Base-by-base conservation (phyloP, 169 alveolate species). In the Plasmodium vinckei region DNA sequence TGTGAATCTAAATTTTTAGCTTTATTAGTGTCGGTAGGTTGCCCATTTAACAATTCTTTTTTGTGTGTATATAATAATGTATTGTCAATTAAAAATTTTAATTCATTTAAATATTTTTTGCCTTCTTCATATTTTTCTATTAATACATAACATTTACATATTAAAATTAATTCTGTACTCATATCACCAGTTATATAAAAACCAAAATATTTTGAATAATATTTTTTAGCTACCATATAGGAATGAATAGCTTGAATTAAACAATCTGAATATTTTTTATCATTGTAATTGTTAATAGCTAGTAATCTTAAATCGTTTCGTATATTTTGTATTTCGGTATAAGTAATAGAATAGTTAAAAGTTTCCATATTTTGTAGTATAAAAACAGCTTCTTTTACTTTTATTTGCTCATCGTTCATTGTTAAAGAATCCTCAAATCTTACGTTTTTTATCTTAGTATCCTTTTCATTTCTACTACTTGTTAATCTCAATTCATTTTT, bases 111-210 rank as follows among this genome's bases (percentile, higher is more conserved):
- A 86, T 93, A 92, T 33, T 87, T 87, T 46, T 87, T 92, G 17
- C 97, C 97, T 61, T 87, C 94, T 42, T 77, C 82, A 60, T 67
- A 67, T 56, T 93, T 94, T 27, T 94, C 96, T 19, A 94, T 92
- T 51, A 91, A 88, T n/a, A 93, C 96, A 86, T 92, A 95, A 71
- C 97, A 95, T 69, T 95, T 94, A 71, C 96, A 93, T 42, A 95
- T 64, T 21, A 95, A 89, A 91, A 94, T 86, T 21, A 95, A 73
- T 63, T 95, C 97, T 88, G 94, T 93, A 12, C 96, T 96, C 97
- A 95, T 95, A 79, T 94, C 96, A 3, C 94, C 94, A 51, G 86
- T 92, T 53, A 92, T 56, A 64, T 88, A 92, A 67, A 84, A 92
- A 23, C 94, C 94, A 51, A 75, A 87, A 53, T 75, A 87, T 54